Evolutionary conservation across 2,329 filamentous ascomycete genomes (phyloP), one percentile per base, ranked within the genome.

Genomic region (Pseudocercospora vitis): DNA sequence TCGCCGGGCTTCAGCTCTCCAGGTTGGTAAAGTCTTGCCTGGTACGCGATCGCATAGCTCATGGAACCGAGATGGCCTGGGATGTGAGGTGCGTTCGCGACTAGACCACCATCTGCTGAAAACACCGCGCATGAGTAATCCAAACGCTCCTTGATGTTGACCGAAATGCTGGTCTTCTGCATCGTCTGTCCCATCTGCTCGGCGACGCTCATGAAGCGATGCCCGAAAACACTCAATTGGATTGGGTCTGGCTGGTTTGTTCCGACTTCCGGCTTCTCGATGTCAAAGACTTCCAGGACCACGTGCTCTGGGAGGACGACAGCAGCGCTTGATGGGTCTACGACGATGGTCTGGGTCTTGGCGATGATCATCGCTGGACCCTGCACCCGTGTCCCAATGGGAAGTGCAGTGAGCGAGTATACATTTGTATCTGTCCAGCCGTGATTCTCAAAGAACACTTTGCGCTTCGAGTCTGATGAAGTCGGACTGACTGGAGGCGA

Each of bases 381-480:
- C 5, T 50, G 23, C n/a, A 71, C 56, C 4, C 52, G 28, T 16
- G 55, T 59, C 5, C 65, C 64, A 1, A 51, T 37, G 3, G 48
- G 39, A 3, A 71, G 55, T 2, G 49, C 44, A 7, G 52, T 46
- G 9, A 71, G 55, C 23, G 62, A 56, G 32, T 62, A 70, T 0
- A 70, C 47, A 3, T 61, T 61, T 6, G 63, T 63, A 0, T 56
- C 39, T 1, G 19, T 62, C 60, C 46, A 69, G 65, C 40, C 62
- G 2, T 32, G 28, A 4, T 85, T 88, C 57, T 92, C 88, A 61
- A 95, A 96, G 70, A 91, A 96, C 0, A 95, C 89, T 46, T 84
- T 74, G 1, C 83, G 80, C 2, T 73, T 79, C n/a, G 80, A 80
- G 64, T 90, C 85, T 21, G 80, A 76, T 65, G 88, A 88, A 44